Percentiles rank a stretch among this genome's conserved stretches.
These are phyloP conservation scores for Lotmaria passim DNA, from an alignment of 208 protist species.

Conservation along the genomic window DNA sequence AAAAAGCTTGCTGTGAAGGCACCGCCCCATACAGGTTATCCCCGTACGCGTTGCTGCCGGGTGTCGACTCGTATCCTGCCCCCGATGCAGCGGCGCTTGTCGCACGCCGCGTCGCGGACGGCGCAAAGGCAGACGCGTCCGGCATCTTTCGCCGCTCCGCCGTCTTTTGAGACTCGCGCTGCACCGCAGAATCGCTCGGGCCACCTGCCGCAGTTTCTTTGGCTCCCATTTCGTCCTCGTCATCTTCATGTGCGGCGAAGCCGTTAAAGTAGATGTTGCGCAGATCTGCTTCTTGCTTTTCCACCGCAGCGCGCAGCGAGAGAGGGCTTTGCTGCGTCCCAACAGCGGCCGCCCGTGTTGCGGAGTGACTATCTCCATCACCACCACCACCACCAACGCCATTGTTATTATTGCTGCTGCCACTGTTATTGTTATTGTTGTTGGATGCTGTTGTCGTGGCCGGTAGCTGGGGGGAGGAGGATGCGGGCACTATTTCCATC, in stretches of 20 bases:
- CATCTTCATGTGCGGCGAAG: slow-evolving; percentile 11
- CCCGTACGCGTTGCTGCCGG: slow-evolving; percentile 2
- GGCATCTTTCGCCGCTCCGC: slow-evolving; percentile 20
- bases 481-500: slow-evolving; percentile 27
- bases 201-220: background rate
- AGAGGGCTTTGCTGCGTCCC: slow-evolving; percentile 6
- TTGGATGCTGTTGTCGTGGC: background rate
- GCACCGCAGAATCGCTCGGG: slow-evolving; percentile 9
- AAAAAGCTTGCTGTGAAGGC: slow-evolving; percentile 26
- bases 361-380: background rate
- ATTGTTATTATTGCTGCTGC: background rate
- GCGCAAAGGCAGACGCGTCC: slow-evolving; percentile 25
- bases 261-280: slow-evolving; percentile 35
- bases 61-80: background rate
- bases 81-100: background rate
- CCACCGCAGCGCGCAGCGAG: slow-evolving; percentile 22
- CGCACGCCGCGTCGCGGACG: slow-evolving; percentile 21
- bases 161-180: slow-evolving; percentile 17
- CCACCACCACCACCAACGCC: background rate
- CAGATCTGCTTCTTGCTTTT: slow-evolving; percentile 31
- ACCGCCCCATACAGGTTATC: slow-evolving; percentile 13
- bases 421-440: background rate
- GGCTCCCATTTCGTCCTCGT: background rate
- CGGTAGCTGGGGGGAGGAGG: background rate
- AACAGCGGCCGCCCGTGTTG: background rate